These are phyloP conservation scores for Rhodotorula glutinis DNA, from an alignment of 1,284 basidiomycete genomes.

Conservation along the genomic window DNA sequence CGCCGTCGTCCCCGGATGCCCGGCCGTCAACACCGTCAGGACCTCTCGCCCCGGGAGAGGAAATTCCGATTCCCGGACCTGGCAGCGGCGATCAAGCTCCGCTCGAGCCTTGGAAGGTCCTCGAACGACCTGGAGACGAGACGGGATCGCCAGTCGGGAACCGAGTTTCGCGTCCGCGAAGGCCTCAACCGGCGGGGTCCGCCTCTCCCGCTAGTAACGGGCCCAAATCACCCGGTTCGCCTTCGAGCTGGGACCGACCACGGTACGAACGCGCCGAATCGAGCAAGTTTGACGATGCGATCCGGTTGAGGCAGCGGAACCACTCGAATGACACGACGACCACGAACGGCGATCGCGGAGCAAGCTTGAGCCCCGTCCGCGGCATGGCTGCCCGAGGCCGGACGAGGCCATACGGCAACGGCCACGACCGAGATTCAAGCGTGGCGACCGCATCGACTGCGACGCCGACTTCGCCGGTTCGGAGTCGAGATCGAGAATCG, in stretches of 20 bases:
- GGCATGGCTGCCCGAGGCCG: background rate
- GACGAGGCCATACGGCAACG: background rate
- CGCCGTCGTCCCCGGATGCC: too few relatives aligned
- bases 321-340: background rate
- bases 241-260: background rate
- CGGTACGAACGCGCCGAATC: slow-evolving; percentile 5
- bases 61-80: too few relatives aligned
- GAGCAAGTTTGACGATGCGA: background rate
- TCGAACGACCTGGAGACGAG: background rate
- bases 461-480: slow-evolving; percentile 4
- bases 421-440: slow-evolving; percentile 3
- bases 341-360: background rate
- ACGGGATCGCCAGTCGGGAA: background rate
- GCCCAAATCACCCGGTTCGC: background rate
- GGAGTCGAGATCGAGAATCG: background rate
- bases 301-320: background rate
- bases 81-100: background rate
- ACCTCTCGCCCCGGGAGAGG: too few relatives aligned
- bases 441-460: background rate
- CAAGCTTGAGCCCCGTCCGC: background rate
- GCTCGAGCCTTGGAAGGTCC: background rate
- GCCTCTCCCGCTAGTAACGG: background rate
- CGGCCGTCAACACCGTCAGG: too few relatives aligned
- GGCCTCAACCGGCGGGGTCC: background rate
- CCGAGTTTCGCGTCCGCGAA: background rate